Base-by-base conservation (phyloP, 345 rosid genomes). In the Triadica sebifera region DNA sequence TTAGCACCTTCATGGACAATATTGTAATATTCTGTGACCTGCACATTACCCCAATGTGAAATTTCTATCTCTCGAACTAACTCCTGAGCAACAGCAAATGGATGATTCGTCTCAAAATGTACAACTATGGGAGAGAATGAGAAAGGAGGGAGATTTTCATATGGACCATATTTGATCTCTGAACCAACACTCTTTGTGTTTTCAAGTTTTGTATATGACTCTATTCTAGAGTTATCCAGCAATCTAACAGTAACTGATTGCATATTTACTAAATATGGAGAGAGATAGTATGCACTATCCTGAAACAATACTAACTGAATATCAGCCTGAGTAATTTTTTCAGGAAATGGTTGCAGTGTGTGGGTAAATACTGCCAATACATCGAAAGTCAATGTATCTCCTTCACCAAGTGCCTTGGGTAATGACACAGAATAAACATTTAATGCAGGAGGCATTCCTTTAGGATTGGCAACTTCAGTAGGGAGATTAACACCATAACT, bases 1-100 rank as follows among this genome's bases (percentile, higher is more conserved):
- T 88, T 86, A 75, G 98, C 93, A 60, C 98, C 98, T 15, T 84
- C 88, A 75, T 96, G 97, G 57, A 85, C 77, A 38, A 96, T 58
- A 52, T 85, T 84, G 79, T 96, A 96, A 80, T 96, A 85, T 80
- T 96, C 99, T 0, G 98, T 89, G 57, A 96, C 82, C 81, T 91
- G 96, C 71, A 96, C 92, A 51, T 89, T 89, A 61, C 98, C 98
- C 99, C 99, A 96, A 25, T 91, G 98, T 62, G 99, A 96, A 75
- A 96, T 87, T 81, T 93, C 97, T 74, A 96, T 86, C 82, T 96
- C 99, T 63, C 96, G 80, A 51, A 89, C 90, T 64, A 95, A 83
- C 81, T 89, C 92, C 75, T 74, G 75, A 65, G 96, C 97, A 73
- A 89, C 90, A 78, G 94, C 87, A 69, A 93, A 93, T 12, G 97